Evolutionary conservation across 2,329 filamentous ascomycete species (phyloP), one percentile per base, ranked within the genome.

Genomic region (Cadophora sp.): DNA sequence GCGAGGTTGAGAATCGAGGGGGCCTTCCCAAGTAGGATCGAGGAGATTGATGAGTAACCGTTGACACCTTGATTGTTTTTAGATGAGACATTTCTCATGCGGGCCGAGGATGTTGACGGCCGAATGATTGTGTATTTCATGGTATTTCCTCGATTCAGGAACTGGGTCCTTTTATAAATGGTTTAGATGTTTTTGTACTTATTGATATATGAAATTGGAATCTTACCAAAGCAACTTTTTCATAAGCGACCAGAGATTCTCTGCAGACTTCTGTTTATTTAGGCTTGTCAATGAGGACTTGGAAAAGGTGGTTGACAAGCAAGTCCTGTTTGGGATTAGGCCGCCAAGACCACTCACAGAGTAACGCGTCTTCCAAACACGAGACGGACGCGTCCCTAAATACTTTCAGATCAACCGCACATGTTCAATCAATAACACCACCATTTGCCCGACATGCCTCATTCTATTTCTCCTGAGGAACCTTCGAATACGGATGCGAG

Each of bases 381-480:
- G 43, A 22, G 43, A 48, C 2, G 19, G 19, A 22, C 43, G 43
- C 43, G 43, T 48, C 19, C 11, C 43, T 9, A 64, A 34, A n/a
- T n/a, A 24, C 22, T 53, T 40, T 31, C 1, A 27, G 14, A 37
- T 37, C 29, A 56, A 46, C 22, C 19, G n/a, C 24, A n/a, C 37
- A 11, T 19, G 43, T 16, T 27, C 16, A 51, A 19, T 31, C 22
- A 37, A 58, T 22, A 50, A 46, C 22, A 37, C 24, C 34, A 66
- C 50, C 9, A 24, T 11, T 22, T 43, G 22, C 50, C 37, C 29
- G 69, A 56, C 22, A 86, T 86, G 83, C 83, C 83, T 46, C 83
- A 86, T 72, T 84, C 82, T 6, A 74, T 81, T 43, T 73, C 80
- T 3, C 68, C 72, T 31, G 75, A 79, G 65, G 75, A 76, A 16